Evolutionary conservation across 176 grass and related monocot species (phyloP), one percentile per base, ranked within the genome.

Genomic region (Oryza australiensis): DNA sequence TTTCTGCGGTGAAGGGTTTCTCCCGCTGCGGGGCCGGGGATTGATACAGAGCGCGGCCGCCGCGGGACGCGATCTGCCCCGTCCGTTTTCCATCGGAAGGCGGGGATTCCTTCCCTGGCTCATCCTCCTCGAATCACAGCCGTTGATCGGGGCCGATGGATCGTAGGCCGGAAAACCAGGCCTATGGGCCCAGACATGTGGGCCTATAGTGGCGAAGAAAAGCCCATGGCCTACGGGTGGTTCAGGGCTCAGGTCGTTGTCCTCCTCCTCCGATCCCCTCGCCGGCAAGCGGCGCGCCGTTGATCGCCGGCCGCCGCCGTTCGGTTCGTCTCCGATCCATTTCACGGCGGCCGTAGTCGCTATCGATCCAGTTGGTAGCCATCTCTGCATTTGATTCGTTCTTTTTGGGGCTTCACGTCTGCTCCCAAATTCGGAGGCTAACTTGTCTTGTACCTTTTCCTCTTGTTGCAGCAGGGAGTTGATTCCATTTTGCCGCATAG

Each of bases 401-500:
- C 48, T 53, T 53, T 53, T 53, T 5, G 16, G 48, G 16, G n/a
- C 16, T 20, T 53, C 48, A 18, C 16, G 48, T 20, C 13, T 4
- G 14, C 48, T 51, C 48, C 48, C 3, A 3, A 9, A 53, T 29
- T 0, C 8, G 1, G 48, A 45, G 33, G 45, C 62, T n/a, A n/a
- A n/a, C n/a, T n/a, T 37, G 48, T 16, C 4, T 53, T 53, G 15
- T 68, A 3, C 15, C 3, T 32, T 42, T 12, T 33, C 11, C 20
- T 29, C 18, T 69, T 82, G 72, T 15, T 76, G 49, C 29, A 75
- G 70, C 82, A 89, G 77, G 82, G 22, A 53, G n/a, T 81, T 75
- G 53, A 32, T 70, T 20, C 5, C 9, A 5, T 62, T 63, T 69
- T 16, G 14, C 51, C 60, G 30, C 24, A 32, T 51, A 32, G 22